Percentiles rank a stretch among this genome's conserved stretches.
Conservation (phyloP, 345 rosid species). For the Trapa incisa region DNA sequence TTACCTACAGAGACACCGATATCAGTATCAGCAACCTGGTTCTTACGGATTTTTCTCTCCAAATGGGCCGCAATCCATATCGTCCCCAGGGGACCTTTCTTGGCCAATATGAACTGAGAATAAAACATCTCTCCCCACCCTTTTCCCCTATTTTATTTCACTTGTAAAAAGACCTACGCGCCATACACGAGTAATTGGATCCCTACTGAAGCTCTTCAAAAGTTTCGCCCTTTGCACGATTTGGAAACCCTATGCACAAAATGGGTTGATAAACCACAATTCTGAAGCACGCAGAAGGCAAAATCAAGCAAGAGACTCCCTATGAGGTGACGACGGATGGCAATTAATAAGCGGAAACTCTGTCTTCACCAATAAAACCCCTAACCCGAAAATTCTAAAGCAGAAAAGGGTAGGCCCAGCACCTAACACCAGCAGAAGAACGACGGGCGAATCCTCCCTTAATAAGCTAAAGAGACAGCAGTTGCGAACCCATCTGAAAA, state of each 20-base stretch:
- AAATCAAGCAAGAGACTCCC: background rate
- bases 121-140: constrained; percentile 56
- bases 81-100: constrained; percentile 99
- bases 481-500: background rate
- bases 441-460: background rate
- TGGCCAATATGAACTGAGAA: constrained; percentile 97
- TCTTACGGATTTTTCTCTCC: constrained; percentile 99
- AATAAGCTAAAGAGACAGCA: background rate
- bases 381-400: background rate
- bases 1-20: constrained; percentile 96
- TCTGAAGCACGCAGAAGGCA: background rate
- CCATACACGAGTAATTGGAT: background rate
- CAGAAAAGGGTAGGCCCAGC: background rate
- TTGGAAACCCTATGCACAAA: background rate
- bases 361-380: background rate
- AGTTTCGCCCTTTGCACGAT: background rate
- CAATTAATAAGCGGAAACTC: background rate
- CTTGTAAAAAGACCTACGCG: background rate
- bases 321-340: background rate
- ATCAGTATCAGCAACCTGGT: constrained; percentile 98
- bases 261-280: background rate
- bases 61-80: constrained; percentile 99
- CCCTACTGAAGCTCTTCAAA: background rate
- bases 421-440: too few relatives aligned
- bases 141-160: background rate